These are phyloP conservation scores for Auricularia heimuer DNA, from an alignment of 768 basidiomycete species.

Conservation along the genomic window DNA sequence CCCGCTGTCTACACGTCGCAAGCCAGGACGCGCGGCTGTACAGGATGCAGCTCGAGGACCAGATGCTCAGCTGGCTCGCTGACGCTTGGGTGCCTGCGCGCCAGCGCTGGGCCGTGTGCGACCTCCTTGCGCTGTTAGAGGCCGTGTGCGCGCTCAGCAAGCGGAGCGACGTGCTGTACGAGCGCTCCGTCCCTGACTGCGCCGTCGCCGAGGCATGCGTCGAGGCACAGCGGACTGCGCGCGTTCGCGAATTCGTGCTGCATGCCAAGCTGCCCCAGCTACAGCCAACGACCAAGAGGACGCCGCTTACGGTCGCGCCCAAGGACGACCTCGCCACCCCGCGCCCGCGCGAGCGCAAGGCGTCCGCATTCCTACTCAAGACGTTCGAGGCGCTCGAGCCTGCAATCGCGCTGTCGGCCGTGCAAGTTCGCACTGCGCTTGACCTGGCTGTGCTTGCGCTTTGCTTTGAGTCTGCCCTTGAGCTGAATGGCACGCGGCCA, in stretches of 20 bases:
- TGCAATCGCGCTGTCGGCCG: constrained; percentile 33
- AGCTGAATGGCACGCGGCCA: constrained; percentile 51
- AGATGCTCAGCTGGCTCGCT: constrained; percentile 70
- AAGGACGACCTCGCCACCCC: constrained; percentile 22
- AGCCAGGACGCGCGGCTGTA: constrained; percentile 76
- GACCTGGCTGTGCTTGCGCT: constrained; percentile 62
- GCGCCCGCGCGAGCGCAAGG: constrained; percentile 47
- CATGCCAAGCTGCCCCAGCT: constrained; percentile 46
- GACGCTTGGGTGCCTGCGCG: constrained; percentile 52
- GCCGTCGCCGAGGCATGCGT: constrained; percentile 49
- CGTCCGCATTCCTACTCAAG: constrained; percentile 55
- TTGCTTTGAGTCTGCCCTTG: constrained; percentile 56
- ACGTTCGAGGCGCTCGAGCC: constrained; percentile 37
- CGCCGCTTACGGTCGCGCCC: background rate
- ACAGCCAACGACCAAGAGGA: constrained; percentile 15
- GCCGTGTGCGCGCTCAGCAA: constrained; percentile 46
- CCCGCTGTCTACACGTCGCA: constrained; percentile 56
- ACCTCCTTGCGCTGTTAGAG: constrained; percentile 55
- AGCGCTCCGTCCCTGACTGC: constrained; percentile 60
- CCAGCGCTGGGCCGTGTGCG: constrained; percentile 17
- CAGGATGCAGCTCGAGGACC: constrained; percentile 79
- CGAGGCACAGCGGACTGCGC: constrained; percentile 44
- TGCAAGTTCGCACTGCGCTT: constrained; percentile 53
- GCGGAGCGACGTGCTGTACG: constrained; percentile 36
- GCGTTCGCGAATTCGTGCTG: constrained; percentile 65